Base-by-base conservation (phyloP, 768 basidiomycete genomes). In the Rhizopogon sp. region DNA sequence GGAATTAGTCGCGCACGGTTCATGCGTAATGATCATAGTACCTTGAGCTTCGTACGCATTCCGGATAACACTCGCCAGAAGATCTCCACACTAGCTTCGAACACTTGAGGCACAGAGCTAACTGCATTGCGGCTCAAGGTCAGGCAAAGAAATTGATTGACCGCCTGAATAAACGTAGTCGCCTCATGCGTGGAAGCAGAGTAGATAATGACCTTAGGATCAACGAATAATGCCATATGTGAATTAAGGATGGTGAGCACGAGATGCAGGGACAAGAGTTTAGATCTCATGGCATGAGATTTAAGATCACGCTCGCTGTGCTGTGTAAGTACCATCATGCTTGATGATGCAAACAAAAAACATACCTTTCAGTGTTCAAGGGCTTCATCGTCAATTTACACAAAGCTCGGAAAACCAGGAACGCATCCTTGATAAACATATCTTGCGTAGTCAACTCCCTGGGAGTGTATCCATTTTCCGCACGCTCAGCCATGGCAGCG, bases 311-410 rank as follows among this genome's bases (percentile, higher is more conserved):
- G 86, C 70, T 98, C 97, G 63, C 95, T 95, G 60, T 17, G 55
- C 56, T 31, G 37, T 13, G 56, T 57, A 33, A 70, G 55, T 62
- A 58, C n/a, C 49, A 31, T 16, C 56, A 8, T 37, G 45, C 28
- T 39, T 20, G 50, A 53, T 22, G 31, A 39, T 16, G 40, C 11
- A 11, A 40, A 29, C 13, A 17, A 7, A 14, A 25, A 7, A 65
- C 82, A 50, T 45, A 94, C 95, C 92, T 96, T 72, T 99, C 97
- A 5, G 81, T 84, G 62, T 92, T 90, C 45, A 99, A 74, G 10
- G 95, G 90, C 69, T 98, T 98, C 95, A 98, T 98, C 8, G 93
- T 95, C 60, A 98, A 75, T 68, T 98, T 98, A 76, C 97, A 98
- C 10, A 99, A 76, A 0, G 97, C 95, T 44, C 97, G 81, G 73